Evolutionary conservation across 805 yeast species (phyloP), one percentile per base, ranked within the genome.

Genomic region (Suhomyces sp.): DNA sequence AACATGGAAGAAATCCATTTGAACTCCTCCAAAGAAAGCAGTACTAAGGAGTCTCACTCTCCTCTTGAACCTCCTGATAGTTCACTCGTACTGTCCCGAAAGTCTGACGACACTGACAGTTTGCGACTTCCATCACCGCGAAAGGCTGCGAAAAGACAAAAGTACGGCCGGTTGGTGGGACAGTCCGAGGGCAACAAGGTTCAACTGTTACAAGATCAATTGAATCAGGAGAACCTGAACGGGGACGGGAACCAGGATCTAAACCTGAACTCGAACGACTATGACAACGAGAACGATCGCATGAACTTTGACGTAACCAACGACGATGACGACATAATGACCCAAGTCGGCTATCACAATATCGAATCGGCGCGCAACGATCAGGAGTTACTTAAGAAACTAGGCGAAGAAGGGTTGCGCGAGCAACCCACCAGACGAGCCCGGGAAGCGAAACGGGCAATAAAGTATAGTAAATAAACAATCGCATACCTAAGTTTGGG

Each of bases 61-160:
- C 27, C 12, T 9, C 22, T 15, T 19, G 41, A 19, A 13, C 9
- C 41, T 9, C 41, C 21, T 19, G 41, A 37, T 15, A 13, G 22
- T 10, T 19, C 41, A 6, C 12, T 19, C 3, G 41, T 37, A 19
- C 22, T 37, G 44, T 41, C 44, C 27, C 24, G 27, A 5, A 41
- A 22, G 17, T 41, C 44, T 21, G 27, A 45, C 13, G 43, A 45
- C 31, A 35, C 40, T 21, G 48, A 45, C 43, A 45, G 48, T n/a
- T 13, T 45, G 20, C 25, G 48, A n/a, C 61, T 82, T 13, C 85
- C 86, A 4, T 82, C 86, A 3, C 86, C 86, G 4, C 69, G 78
- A 20, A 77, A 79, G 52, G 68, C 74, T 46, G 45, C 49, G n/a
- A 65, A 76, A 45, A 73, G 70, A 43, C 69, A 61, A 46, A 73